These are phyloP conservation scores for Claviceps sorghi DNA, from an alignment of 2,329 filamentous ascomycete genomes.

Conservation along the genomic window DNA sequence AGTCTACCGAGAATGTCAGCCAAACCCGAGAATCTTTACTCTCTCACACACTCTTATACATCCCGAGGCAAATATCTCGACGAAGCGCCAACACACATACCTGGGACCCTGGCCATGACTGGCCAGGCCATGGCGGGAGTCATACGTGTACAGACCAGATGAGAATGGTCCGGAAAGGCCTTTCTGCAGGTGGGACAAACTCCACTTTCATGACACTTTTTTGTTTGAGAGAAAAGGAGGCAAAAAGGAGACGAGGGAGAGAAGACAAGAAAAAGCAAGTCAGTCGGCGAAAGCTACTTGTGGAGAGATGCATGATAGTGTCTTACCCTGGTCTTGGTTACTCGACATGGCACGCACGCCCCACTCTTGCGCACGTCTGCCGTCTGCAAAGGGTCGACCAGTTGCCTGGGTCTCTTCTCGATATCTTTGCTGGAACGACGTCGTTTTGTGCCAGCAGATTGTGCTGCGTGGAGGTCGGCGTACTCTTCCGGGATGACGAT, in stretches of 20 bases:
- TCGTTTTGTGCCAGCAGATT: constrained; percentile 19
- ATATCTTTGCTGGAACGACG: constrained; percentile 19
- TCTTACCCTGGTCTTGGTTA: constrained; percentile 33
- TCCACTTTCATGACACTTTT: constrained; percentile 25
- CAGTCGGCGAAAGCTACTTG: constrained; percentile 11
- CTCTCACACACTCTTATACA: background rate
- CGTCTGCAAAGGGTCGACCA: constrained; percentile 28
- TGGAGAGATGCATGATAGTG: constrained; percentile 9
- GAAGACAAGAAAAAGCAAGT: constrained; percentile 4
- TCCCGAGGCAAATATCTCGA: background rate
- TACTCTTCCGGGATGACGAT: constrained; percentile 18
- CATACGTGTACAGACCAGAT: constrained; percentile 24
- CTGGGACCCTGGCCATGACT: constrained; percentile 23
- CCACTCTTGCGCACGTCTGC: constrained; percentile 33
- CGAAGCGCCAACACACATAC: constrained; percentile 14
- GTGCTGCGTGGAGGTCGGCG: constrained; percentile 11
- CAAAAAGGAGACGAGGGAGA: background rate
- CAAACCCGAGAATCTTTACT: background rate
- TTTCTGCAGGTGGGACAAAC: constrained; percentile 28
- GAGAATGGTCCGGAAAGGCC: constrained; percentile 25
- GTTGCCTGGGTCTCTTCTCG: constrained; percentile 23
- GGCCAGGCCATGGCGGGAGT: constrained; percentile 24
- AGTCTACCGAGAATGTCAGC: constrained; percentile 17
- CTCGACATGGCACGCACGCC: constrained; percentile 33
- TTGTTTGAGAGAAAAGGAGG: background rate